Evolutionary conservation across 345 rosid genomes (phyloP).

Genomic region (Cardamine occulta): DNA sequence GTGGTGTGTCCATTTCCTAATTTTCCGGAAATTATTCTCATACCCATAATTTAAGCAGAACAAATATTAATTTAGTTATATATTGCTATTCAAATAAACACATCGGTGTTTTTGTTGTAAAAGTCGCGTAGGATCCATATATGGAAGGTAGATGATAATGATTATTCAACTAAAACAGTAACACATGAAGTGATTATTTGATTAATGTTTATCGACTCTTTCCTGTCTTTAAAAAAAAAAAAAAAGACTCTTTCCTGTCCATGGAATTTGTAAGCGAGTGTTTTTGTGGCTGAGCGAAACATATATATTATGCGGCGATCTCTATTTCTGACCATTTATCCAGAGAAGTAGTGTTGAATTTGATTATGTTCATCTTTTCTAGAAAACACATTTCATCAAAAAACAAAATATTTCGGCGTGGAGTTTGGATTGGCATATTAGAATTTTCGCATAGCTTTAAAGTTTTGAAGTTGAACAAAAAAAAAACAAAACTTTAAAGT

Average conservation of each 20-base stretch:
- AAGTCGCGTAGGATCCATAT: constrained; percentile 21
- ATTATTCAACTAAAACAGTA: background rate
- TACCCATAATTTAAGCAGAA: constrained; percentile 23
- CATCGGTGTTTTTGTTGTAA: background rate
- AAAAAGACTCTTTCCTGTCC: constrained; percentile 29
- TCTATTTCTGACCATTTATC: constrained; percentile 35
- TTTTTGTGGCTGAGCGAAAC: constrained; percentile 32
- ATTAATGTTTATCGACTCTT: constrained; percentile 19
- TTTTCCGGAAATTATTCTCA: constrained; percentile 32
- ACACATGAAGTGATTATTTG: constrained; percentile 17
- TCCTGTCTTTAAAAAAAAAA: background rate
- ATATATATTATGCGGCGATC: constrained; percentile 28
- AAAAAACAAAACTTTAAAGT: background rate
- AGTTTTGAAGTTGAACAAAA: background rate
- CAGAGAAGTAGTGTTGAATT: constrained; percentile 20
- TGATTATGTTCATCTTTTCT: constrained; percentile 23
- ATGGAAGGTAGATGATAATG: background rate
- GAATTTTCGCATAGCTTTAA: constrained; percentile 19
- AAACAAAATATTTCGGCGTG: background rate
- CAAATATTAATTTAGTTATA: background rate
- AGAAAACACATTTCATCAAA: constrained; percentile 6
- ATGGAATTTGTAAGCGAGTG: constrained; percentile 30
- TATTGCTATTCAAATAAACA: background rate
- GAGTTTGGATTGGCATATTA: constrained; percentile 18
- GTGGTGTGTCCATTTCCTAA: constrained; percentile 45